Conservation (phyloP, 805 yeast genomes). For the Metschnikowia dekortorum region DNA sequence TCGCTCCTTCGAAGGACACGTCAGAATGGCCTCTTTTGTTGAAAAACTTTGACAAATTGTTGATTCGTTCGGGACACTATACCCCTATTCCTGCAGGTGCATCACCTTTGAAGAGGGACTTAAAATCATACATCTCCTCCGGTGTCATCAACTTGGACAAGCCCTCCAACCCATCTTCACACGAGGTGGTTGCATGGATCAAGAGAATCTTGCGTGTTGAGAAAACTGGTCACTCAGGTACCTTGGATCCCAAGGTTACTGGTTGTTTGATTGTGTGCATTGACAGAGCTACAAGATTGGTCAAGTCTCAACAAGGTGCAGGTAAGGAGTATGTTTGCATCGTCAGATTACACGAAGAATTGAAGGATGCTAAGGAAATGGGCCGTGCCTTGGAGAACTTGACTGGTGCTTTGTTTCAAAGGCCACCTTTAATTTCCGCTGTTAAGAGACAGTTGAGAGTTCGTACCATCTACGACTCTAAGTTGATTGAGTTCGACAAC, state of each 20-base stretch:
- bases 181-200: slow-evolving; percentile 99
- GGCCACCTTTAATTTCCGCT: slow-evolving; percentile 98
- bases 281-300: slow-evolving; percentile 96
- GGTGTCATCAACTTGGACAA: slow-evolving; percentile 98
- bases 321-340: slow-evolving; percentile 99
- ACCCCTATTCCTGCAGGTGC: slow-evolving; percentile 96
- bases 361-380: slow-evolving; percentile 85
- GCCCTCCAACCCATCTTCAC: slow-evolving; percentile 97
- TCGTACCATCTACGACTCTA: slow-evolving; percentile 94
- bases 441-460: slow-evolving; percentile 99
- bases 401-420: slow-evolving; percentile 98
- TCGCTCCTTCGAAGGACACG: slow-evolving; percentile 76
- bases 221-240: slow-evolving; percentile 99
- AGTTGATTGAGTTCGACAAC: slow-evolving; percentile 92
- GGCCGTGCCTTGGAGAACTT: slow-evolving; percentile 85
- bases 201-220: slow-evolving; percentile 92
- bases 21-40: slow-evolving; percentile 93
- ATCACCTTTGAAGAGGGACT: slow-evolving; percentile 90
- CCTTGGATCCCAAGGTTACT: slow-evolving; percentile 97
- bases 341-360: slow-evolving; percentile 89
- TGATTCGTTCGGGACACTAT: slow-evolving; percentile 95
- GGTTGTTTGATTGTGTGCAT: slow-evolving; percentile 98
- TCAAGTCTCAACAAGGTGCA: slow-evolving; percentile 98
- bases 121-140: slow-evolving; percentile 81
- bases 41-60: slow-evolving; percentile 88